Evolutionary conservation across 169 alveolate species (phyloP), one percentile per base, ranked within the genome.

Genomic region (Plasmodium knowlesi): DNA sequence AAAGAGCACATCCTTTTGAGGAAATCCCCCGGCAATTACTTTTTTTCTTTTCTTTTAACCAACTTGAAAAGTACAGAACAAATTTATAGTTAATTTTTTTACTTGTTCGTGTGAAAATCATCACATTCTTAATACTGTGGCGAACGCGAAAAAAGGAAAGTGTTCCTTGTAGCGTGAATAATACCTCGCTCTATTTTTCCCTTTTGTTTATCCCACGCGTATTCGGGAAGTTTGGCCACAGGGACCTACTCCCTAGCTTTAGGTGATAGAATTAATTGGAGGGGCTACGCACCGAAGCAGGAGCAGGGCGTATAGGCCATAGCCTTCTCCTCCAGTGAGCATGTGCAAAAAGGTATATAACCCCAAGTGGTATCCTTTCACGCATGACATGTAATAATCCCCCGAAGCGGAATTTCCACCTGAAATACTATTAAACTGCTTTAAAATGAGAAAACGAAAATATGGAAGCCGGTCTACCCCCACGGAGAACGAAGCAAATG

Each of bases 371-470:
- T 50, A 50, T 50, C 22, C 61, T 50, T 50, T 50, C 61, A 50
- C 22, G 22, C 61, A 50, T 50, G 61, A 22, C 61, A 50, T 14
- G 61, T 50, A 50, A 50, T 50, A 50, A 50, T 46, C 61, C 19
- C 19, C 61, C 61, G 8, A 14, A 22, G 14, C 0, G 61, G 61
- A 50, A 50, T 50, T 1, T 50, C 61, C 22, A 50, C 61, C 22
- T 50, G 14, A 14, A 12, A 50, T 22, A 50, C 22, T 50, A 12
- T 5, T 14, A 16, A 0, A 50, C 61, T 50, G 61, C 37, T 28
- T 67, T 67, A 25, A 67, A 67, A 67, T 67, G 76, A 67, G 76
- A 67, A 67, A 67, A n/a, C 76, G 76, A 10, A 67, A 67, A 67
- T 67, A 25, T 67, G 76, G 76, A 67, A 67, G 37, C 19, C 41